Conservation (phyloP, 2,329 filamentous ascomycete species). For the Colletotrichum sp. region DNA sequence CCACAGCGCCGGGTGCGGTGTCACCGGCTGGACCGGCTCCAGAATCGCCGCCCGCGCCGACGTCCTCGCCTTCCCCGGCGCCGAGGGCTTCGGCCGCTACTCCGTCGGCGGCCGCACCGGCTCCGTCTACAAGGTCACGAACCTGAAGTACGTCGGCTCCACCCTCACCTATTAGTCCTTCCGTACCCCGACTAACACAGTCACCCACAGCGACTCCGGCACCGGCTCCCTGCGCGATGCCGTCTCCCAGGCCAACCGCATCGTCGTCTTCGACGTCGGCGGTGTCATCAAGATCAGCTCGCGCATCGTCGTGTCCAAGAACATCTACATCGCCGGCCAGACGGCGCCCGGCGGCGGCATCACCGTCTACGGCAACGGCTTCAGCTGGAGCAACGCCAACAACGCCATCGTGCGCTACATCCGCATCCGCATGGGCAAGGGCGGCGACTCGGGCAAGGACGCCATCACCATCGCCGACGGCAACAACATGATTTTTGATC, state of each 20-base stretch:
- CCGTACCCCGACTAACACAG: not conserved
- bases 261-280: slow-evolving; percentile 54
- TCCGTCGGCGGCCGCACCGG: slow-evolving; percentile 51
- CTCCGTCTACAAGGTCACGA: slow-evolving; percentile 52
- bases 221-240: slow-evolving; percentile 55
- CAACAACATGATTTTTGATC: slow-evolving; percentile 60
- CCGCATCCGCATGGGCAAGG: slow-evolving; percentile 57
- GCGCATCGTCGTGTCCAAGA: slow-evolving; percentile 50
- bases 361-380: slow-evolving; percentile 59
- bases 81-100: slow-evolving; percentile 53
- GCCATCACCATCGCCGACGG: slow-evolving; percentile 58
- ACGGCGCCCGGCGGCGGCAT: slow-evolving; percentile 54
- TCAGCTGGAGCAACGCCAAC: slow-evolving; percentile 56
- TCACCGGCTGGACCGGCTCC: not conserved
- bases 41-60: slow-evolving; percentile 4
- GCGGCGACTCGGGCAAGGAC: slow-evolving; percentile 57
- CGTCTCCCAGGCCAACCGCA: slow-evolving; percentile 50
- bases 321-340: slow-evolving; percentile 54
- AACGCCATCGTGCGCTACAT: slow-evolving; percentile 61
- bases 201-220: slow-evolving; percentile 41
- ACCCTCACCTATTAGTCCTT: not conserved
- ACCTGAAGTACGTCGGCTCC: slow-evolving; percentile 36
- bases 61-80: slow-evolving; percentile 51
- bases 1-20: not conserved
- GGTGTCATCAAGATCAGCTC: slow-evolving; percentile 53